These are phyloP conservation scores for Cucurbita ficifolia DNA, from an alignment of 306 rosid species.

Conservation along the genomic window DNA sequence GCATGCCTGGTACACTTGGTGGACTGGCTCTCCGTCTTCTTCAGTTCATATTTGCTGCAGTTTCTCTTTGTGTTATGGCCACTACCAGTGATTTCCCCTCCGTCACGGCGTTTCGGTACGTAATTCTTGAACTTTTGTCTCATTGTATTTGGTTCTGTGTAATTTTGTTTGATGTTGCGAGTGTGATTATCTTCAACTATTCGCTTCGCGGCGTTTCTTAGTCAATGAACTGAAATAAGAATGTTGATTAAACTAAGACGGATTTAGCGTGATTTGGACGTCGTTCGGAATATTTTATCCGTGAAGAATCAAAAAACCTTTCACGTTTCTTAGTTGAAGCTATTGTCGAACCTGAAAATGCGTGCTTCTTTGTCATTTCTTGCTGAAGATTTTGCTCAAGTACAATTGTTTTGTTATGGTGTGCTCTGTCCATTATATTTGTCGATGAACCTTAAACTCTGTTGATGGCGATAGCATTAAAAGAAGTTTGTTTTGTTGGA, in stretches of 20 bases:
- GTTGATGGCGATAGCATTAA: not conserved
- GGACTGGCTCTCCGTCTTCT: constrained; percentile 21
- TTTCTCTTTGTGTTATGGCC: constrained; percentile 26
- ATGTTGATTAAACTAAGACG: not conserved
- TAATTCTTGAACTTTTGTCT: not conserved
- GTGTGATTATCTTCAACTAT: not conserved
- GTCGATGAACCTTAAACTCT: not conserved
- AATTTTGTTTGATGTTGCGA: not conserved
- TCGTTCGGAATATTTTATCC: not conserved
- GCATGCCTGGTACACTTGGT: constrained; percentile 31
- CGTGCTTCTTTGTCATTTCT: not conserved
- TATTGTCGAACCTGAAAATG: not conserved
- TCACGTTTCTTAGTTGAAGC: not conserved
- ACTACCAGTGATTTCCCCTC: constrained; percentile 23
- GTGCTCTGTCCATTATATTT: not conserved
- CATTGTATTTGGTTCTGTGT: not conserved
- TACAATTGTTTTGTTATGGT: not conserved
- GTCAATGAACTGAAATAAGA: not conserved
- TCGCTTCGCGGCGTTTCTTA: not conserved
- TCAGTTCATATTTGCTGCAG: constrained; percentile 18
- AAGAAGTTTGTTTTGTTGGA: not conserved
- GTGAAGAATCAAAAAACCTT: not conserved
- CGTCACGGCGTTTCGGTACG: constrained; percentile 26
- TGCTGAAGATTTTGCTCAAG: not conserved
- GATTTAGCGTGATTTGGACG: constrained; percentile 1